Evolutionary conservation across 805 yeast genomes (phyloP), one percentile per base, ranked within the genome.

Genomic region (Candida namnaoensis): DNA sequence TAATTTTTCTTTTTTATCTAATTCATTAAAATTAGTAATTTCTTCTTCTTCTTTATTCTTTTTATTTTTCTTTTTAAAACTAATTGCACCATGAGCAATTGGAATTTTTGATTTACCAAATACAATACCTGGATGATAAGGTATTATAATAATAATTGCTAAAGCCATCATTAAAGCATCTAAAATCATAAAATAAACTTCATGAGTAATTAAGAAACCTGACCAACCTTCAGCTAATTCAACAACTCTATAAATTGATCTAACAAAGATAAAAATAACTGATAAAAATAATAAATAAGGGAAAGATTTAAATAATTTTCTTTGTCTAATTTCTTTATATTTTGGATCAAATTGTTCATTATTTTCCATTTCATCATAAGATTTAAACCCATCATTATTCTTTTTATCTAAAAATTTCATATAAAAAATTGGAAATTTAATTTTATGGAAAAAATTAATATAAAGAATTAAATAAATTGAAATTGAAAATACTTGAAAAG

Each of bases 181-280:
- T 15, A 82, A 59, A 14, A 72, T 66, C 55, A 81, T 64, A 50
- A 82, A 74, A 50, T 72, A 79, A 37, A 66, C 58, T 55, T 82
- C 88, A 41, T 73, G 76, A 3, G 69, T 65, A 38, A 84, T 81
- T 50, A 88, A 63, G 43, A 59, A 66, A 1, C 95, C 91, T 7
- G 54, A 44, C 82, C 90, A 85, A 12, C 90, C 91, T 53, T 79
- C 77, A 3, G 78, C 60, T 44, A 88, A 66, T 60, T 88, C 96
- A 34, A 75, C 69, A 28, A 85, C 70, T 55, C 95, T 73, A 61
- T 84, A 87, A 35, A 80, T 65, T 48, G 90, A 82, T 54, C 96
- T 72, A 27, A 76, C 65, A 47, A 74, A 80, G 24, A 87, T 69
- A 36, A 77, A 69, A 3, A 74, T 23, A 5, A 78, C 76, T 1